phyloP scores from a whole-genome alignment of 164 flowering plant genomes.

The Euptelea pleiosperma region DNA sequence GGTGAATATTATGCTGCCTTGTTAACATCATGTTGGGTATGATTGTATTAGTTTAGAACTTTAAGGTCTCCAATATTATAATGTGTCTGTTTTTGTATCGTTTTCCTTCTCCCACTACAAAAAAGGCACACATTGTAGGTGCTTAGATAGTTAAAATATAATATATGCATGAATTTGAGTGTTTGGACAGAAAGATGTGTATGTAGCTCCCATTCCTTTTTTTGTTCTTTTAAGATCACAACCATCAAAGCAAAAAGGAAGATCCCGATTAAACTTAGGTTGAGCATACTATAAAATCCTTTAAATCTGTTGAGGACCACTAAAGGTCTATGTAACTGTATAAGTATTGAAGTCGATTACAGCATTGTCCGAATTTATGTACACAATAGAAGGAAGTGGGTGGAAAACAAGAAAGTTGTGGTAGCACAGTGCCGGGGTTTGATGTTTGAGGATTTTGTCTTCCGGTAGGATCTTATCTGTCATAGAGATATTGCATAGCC shows the following conservation, averaged over 20 bases:
- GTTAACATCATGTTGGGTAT: not conserved
- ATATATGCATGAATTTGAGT: not conserved
- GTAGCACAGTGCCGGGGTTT: too few relatives aligned
- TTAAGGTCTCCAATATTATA: not conserved
- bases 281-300: too few relatives aligned
- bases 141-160: not conserved
- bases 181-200: not conserved
- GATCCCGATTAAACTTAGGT: too few relatives aligned
- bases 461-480: too few relatives aligned
- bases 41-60: not conserved
- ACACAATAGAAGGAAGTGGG: too few relatives aligned
- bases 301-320: too few relatives aligned
- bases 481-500: too few relatives aligned
- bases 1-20: constrained; percentile 42
- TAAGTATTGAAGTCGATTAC: too few relatives aligned
- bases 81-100: not conserved
- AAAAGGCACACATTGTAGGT: not conserved
- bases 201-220: not conserved
- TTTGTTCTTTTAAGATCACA: not conserved
- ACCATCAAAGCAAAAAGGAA: not conserved
- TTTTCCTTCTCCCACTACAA: not conserved
- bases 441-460: too few relatives aligned
- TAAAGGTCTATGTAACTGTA: too few relatives aligned
- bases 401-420: too few relatives aligned
- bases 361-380: too few relatives aligned